Conservation (phyloP, 225 moss, liverwort and hornwort species). For the Climacium dendroides region DNA sequence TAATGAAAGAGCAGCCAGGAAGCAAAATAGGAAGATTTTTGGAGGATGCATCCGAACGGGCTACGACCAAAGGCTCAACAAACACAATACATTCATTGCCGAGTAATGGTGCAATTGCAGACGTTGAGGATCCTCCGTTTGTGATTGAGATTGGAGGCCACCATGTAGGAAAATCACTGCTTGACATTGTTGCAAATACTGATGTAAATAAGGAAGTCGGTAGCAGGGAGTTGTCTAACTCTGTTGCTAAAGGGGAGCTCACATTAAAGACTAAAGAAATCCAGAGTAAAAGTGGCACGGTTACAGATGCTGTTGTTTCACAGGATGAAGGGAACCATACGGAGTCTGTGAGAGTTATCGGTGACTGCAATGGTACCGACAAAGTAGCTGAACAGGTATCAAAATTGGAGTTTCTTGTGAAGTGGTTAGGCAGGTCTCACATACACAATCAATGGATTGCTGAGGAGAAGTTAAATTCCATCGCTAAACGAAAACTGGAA, state of each 20-base stretch:
- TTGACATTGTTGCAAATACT: not conserved
- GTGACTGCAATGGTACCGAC: not conserved
- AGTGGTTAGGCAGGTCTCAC: slow-evolving; percentile 74
- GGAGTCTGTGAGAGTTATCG: not conserved
- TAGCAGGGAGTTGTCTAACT: not conserved
- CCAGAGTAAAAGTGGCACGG: not conserved
- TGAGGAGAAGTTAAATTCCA: slow-evolving; percentile 38
- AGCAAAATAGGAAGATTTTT: not conserved
- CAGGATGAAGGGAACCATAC: not conserved
- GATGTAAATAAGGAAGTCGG: not conserved
- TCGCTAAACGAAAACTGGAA: slow-evolving; percentile 60
- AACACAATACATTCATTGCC: not conserved
- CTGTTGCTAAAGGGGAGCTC: not conserved
- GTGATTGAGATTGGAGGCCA: slow-evolving; percentile 47
- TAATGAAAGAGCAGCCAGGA: not conserved
- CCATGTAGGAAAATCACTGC: not conserved
- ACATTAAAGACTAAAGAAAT: not conserved
- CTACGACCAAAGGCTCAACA: not conserved
- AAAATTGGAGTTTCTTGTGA: slow-evolving; percentile 65
- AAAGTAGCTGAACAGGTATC: not conserved
- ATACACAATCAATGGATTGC: slow-evolving; percentile 85
- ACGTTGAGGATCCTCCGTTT: slow-evolving; percentile 20
- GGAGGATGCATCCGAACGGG: not conserved
- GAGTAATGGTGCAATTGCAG: slow-evolving; percentile 1
- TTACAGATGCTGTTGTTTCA: not conserved